Base-by-base conservation (phyloP, 345 rosid genomes). In the Gossypium longicalyx region DNA sequence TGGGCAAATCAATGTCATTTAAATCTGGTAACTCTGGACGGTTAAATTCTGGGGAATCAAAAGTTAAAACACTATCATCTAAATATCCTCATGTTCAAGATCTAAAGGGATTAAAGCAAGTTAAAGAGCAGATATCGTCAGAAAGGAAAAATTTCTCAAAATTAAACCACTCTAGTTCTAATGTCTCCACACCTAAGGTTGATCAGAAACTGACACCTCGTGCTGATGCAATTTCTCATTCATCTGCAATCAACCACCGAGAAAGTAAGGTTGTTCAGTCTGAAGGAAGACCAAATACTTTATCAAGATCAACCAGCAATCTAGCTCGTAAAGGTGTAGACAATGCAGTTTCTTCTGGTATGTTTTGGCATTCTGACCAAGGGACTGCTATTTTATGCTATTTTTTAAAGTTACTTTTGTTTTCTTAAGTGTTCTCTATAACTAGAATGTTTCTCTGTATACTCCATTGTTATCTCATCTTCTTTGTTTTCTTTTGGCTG, bases 1-100 rank as follows among this genome's bases (percentile, higher is more conserved):
- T 91, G 71, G 81, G 87, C 79, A 96, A 89, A 81, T 87, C 93
- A 0, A 81, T 85, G 84, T 88, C 98, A 76, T 91, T 90, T 77
- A 88, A 86, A 83, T 80, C 81, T 16, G 54, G 83, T 74, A 89
- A 80, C 71, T 60, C 81, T 27, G 87, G 87, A 19, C 85, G 80
- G 68, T 68, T 86, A 77, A 79, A 75, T 83, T 76, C 87, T 67
- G 77, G 71, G 27, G 97, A 88, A 74, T 83, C 93, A 53, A 91
- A 86, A 80, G 81, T 84, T 77, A 90, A 85, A 83, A 60, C 74
- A 79, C 77, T 80, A 74, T 67, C 91, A 15, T 77, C 96, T 43
- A 89, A 84, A 79, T 67, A 77, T 68, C 65, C 88, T 80, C 87
- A 76, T 78, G 74, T 41, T 72, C 93, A 85, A 52, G 96, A 89